Evolutionary conservation across 345 rosid species (phyloP), one percentile per base, ranked within the genome.

Genomic region (Brassica nigra): DNA sequence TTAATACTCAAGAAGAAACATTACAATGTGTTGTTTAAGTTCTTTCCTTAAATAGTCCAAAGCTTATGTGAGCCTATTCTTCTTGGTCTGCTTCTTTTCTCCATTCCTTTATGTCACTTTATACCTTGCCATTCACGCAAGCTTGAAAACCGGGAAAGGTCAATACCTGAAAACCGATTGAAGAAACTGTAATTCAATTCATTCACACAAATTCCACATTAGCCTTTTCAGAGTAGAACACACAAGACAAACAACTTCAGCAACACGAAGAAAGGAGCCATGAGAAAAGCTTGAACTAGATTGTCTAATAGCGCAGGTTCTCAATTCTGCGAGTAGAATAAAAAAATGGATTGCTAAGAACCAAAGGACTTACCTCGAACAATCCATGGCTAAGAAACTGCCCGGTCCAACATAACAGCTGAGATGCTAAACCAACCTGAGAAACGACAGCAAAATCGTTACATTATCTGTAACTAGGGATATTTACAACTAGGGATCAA

Each of bases 181-280:
- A 69, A 92, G 95, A 82, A 88, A 84, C 95, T 92, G 85, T 31
- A 47, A 4, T 47, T 12, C 15, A 47, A 57, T 39, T 64, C 66
- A 33, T 33, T 54, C 68, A 37, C 14, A 44, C 62, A 39, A 42
- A 11, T 15, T 62, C 5, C 18, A 36, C 55, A 63, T 75, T 69
- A 20, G 18, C 11, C 6, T 59, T 3, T 34, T 39, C 33, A 10
- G 30, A 28, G 9, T 10, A 52, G 55, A 61, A 61, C 14, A 61
- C 14, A 63, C 37, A 39, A 61, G 28, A 71, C 66, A 4, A 64
- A 16, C 27, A 77, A 23, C 49, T n/a, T 77, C 77, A 90, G 97
- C 76, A 92, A 70, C 9, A 91, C 95, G 15, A 91, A 91, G 86
- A 90, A 92, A 20, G 97, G 99, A 77, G 97, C 97, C 89, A 86